A percentile compares a stretch with the other conserved stretches of the same genome.
phyloP scores from a whole-genome alignment of 2,329 filamentous ascomycete genomes.

The Monosporascus sp. region DNA sequence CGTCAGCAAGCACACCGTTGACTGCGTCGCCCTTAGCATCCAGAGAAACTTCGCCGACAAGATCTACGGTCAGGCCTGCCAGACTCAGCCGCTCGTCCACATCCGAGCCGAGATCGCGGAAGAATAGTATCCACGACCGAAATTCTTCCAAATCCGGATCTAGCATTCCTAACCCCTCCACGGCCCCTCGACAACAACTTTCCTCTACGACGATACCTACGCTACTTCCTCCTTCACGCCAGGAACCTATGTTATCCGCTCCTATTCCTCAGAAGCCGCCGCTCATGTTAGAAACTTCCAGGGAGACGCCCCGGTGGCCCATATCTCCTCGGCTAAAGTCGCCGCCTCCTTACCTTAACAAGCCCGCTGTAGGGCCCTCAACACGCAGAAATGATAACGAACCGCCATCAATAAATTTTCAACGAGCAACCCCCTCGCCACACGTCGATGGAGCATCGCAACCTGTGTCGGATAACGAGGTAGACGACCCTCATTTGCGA shows the following conservation, averaged over 20 bases:
- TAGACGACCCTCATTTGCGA: constrained; percentile 43
- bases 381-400: constrained; percentile 44
- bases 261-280: constrained; percentile 60
- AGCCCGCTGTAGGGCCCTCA: constrained; percentile 25
- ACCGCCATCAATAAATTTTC: constrained; percentile 47
- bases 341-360: constrained; percentile 57
- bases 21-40: constrained; percentile 25
- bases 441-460: constrained; percentile 34
- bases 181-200: constrained; percentile 57
- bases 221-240: constrained; percentile 49
- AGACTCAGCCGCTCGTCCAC: constrained; percentile 24
- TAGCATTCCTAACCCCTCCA: constrained; percentile 54
- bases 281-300: constrained; percentile 40
- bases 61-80: constrained; percentile 13
- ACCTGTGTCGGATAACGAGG: constrained; percentile 44
- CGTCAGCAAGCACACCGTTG: constrained; percentile 26
- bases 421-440: constrained; percentile 43
- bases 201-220: constrained; percentile 64
- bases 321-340: constrained; percentile 72
- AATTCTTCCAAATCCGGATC: constrained; percentile 54
- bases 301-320: constrained; percentile 66
- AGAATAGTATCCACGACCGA: constrained; percentile 59
- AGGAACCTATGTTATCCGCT: constrained; percentile 58
- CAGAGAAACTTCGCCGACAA: constrained; percentile 25
- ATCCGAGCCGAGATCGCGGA: constrained; percentile 49